Base-by-base conservation (phyloP, 192 early-diverging fungal species). In the Dimargaris cristalligena region DNA sequence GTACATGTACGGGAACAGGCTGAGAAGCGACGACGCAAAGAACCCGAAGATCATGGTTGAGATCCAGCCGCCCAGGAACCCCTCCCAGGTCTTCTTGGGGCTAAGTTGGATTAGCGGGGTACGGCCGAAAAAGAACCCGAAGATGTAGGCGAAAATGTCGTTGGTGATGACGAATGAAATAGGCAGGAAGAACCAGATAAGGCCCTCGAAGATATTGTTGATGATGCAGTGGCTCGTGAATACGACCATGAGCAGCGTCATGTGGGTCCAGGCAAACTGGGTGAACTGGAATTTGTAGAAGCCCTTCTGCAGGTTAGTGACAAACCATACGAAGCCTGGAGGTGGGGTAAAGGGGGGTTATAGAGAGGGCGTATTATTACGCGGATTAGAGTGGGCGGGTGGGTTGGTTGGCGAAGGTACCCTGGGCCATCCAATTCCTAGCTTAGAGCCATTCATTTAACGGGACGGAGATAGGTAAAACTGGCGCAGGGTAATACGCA, bases 71-170 rank as follows among this genome's bases (percentile, higher is more conserved):
- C 94, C 94, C 57, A 94, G 77, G 58, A 94, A 98, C 3, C 94
- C 94, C 67, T 98, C 94, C 69, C 90, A 89, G 16, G 94, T 98
- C 76, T 98, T 98, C 71, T 98, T 98, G 41, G 94, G 94, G 66
- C 85, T 89, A n/a, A 98, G 71, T 64, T 84, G 80, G 63, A 95
- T 94, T 34, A 98, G 75, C 32, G 84, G 88, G 13, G 90, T 91
- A 44, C 79, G 78, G 16, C 94, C 94, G 69, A 80, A 94, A 71
- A 98, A 94, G 74, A 94, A 94, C 32, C 94, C 94, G 72, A 83
- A 91, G 29, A 95, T 74, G 65, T 98, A 98, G 6, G 94, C 94
- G 60, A 85, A 86, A 50, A 95, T 89, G 65, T 98, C 94, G 73
- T 98, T 98, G 63, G 84, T 81, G 62, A 95, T 88, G 34, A 98